Evolutionary conservation across 2,329 filamentous ascomycete genomes (phyloP), one percentile per base, ranked within the genome.

Genomic region (Grosmannia clavigera): DNA sequence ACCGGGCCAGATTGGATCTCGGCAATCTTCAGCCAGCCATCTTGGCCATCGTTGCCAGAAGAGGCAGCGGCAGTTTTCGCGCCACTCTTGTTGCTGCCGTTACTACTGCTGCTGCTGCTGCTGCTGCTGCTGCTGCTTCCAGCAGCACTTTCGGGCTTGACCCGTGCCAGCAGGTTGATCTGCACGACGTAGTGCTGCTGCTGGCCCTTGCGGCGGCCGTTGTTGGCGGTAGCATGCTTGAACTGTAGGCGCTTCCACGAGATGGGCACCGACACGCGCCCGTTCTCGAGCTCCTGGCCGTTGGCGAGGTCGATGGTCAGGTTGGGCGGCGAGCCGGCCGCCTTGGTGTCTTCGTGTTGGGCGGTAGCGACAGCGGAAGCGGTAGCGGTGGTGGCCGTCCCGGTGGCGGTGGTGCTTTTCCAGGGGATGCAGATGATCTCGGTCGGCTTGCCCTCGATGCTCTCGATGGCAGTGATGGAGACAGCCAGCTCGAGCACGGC

Each of bases 341-440:
- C 73, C 66, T 79, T 82, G 60, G 72, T 70, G 66, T 82, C 78
- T 1, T 67, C 65, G 33, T 72, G 70, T 48, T 58, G 58, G 40
- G 51, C n/a, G 16, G 29, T 5, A 12, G 52, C 35, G 14, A 27
- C 14, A 27, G 57, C 25, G 6, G 31, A 31, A 53, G n/a, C 25
- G 12, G 55, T 25, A 27, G 29, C 29, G 22, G 56, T 43, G 43
- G 67, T 84, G 66, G 75, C 27, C 12, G 54, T 40, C 84, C 68
- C 57, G 51, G 43, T 59, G 66, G 85, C 66, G 74, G 85, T 68
- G 75, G 86, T 68, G 81, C 77, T 95, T 76, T 96, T 96, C 92
- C 92, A 96, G 0, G 92, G 92, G 55, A 97, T 94, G 0, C 88
- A 94, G 61, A 97, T 96, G 63, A 97, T 95, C 73, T 96, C 95